phyloP scores from a whole-genome alignment of 2,329 filamentous ascomycete species.

The Zasmidium cellare region DNA sequence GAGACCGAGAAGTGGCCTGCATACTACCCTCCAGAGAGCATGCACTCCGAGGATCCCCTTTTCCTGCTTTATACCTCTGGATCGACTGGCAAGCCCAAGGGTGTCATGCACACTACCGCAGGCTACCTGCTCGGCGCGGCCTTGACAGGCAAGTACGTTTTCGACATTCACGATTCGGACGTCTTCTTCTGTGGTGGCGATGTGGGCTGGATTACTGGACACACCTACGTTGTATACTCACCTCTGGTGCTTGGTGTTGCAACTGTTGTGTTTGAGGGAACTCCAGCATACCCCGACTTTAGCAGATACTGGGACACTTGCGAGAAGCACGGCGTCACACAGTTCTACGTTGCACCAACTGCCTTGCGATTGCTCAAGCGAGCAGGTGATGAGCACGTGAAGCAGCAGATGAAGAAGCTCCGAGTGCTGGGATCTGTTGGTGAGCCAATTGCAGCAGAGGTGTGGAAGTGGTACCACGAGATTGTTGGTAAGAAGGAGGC shows the following conservation, averaged over 20 bases:
- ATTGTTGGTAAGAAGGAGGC: slow-evolving; percentile 89
- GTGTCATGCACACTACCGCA: slow-evolving; percentile 94
- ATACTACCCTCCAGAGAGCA: slow-evolving; percentile 84
- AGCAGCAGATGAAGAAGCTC: slow-evolving; percentile 83
- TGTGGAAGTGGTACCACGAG: slow-evolving; percentile 99
- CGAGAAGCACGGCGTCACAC: slow-evolving; percentile 89
- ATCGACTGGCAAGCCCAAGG: slow-evolving; percentile 98
- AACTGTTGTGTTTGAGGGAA: slow-evolving; percentile 97
- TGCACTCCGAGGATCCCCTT: slow-evolving; percentile 92
- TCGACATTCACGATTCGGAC: slow-evolving; percentile 93
- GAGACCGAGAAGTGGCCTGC: slow-evolving; percentile 95
- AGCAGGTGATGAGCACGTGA: slow-evolving; percentile 89
- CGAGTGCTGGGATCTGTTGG: slow-evolving; percentile 92
- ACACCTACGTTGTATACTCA: slow-evolving; percentile 97
- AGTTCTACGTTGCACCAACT: slow-evolving; percentile 97
- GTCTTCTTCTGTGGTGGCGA: slow-evolving; percentile 97
- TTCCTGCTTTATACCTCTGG: slow-evolving; percentile 98
- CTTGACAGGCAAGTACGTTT: slow-evolving; percentile 95
- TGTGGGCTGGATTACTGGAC: slow-evolving; percentile 98
- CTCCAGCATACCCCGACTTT: slow-evolving; percentile 95
- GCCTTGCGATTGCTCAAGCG: slow-evolving; percentile 92
- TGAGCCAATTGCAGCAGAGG: slow-evolving; percentile 94
- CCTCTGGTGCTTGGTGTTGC: slow-evolving; percentile 89
- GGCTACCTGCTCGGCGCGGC: slow-evolving; percentile 95
- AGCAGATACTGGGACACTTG: slow-evolving; percentile 99